Percentiles rank a stretch among this genome's conserved stretches.
These are phyloP conservation scores for Cercis canadensis DNA, from an alignment of 306 rosid genomes.

Conservation along the genomic window DNA sequence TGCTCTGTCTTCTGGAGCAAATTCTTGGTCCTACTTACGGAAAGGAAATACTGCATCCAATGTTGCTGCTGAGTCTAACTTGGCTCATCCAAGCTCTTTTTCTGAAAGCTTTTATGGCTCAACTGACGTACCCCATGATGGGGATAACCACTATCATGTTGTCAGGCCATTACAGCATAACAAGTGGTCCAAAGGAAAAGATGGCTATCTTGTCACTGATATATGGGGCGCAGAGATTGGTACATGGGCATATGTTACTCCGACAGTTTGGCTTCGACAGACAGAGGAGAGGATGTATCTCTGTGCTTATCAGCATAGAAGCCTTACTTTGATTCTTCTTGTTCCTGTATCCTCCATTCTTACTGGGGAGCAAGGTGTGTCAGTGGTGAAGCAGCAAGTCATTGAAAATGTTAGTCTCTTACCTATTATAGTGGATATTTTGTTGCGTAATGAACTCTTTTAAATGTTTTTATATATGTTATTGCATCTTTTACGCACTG, in stretches of 20 bases:
- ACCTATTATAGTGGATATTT: constrained; percentile 25
- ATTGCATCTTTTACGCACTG: too few relatives aligned
- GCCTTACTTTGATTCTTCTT: constrained; percentile 80
- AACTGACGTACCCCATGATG: constrained; percentile 44
- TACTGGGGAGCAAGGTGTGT: constrained; percentile 84
- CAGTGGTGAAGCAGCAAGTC: constrained; percentile 72
- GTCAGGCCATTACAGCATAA: constrained; percentile 78
- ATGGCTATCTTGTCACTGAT: constrained; percentile 91
- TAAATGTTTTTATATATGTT: neutral
- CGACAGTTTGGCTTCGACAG: constrained; percentile 79
- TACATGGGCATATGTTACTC: constrained; percentile 59
- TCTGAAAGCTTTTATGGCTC: constrained; percentile 66
- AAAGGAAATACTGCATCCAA: constrained; percentile 69
- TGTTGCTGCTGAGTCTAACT: constrained; percentile 52
- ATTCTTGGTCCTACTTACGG: constrained; percentile 92
- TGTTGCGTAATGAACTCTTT: constrained; percentile 18
- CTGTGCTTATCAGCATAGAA: constrained; percentile 82
- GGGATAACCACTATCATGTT: constrained; percentile 54
- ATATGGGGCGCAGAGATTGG: constrained; percentile 90
- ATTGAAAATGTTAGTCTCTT: constrained; percentile 80
- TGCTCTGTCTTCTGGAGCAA: constrained; percentile 79
- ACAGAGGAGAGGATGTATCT: constrained; percentile 86
- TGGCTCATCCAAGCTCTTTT: constrained; percentile 52
- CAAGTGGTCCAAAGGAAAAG: constrained; percentile 95
- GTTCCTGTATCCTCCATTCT: constrained; percentile 75